Percentiles rank a stretch among this genome's conserved stretches.
These are phyloP conservation scores for Dendrobium chrysotoxum DNA, from an alignment of 106 monocot genomes.

Conservation along the genomic window DNA sequence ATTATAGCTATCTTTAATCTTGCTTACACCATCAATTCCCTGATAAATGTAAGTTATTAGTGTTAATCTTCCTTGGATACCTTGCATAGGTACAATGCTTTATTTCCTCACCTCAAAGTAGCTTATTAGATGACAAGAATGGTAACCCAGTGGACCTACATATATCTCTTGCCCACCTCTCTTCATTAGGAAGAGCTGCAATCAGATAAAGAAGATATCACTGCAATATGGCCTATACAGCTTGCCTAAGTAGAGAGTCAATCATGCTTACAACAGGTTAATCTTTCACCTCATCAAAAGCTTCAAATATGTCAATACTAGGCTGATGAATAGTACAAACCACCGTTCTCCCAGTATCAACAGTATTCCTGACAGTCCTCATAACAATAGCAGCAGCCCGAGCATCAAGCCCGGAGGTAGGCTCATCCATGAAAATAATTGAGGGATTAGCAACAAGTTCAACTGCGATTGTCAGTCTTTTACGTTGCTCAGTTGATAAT, in stretches of 20 bases:
- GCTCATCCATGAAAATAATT: constrained; percentile 29
- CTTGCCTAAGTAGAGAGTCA: background rate
- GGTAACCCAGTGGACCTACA: constrained; percentile 40
- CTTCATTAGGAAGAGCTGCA: constrained; percentile 49
- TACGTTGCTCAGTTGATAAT: constrained; percentile 24
- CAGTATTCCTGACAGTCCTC: constrained; percentile 20
- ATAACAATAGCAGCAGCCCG: constrained; percentile 24
- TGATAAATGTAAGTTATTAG: background rate
- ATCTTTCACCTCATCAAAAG: constrained; percentile 22
- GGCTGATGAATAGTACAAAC: constrained; percentile 27
- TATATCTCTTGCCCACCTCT: constrained; percentile 59
- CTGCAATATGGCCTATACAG: background rate
- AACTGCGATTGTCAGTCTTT: constrained; percentile 21
- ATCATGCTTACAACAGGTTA: background rate
- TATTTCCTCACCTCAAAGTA: constrained; percentile 40
- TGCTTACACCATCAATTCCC: constrained; percentile 31
- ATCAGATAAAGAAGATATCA: background rate
- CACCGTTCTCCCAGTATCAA: constrained; percentile 18
- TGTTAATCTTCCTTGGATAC: background rate
- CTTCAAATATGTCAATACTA: constrained; percentile 24
- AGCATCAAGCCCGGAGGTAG: constrained; percentile 23
- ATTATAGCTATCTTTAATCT: constrained; percentile 45
- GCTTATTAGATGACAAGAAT: constrained; percentile 34
- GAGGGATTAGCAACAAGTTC: constrained; percentile 27
- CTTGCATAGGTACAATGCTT: constrained; percentile 5